phyloP scores from a whole-genome alignment of 1,284 basidiomycete species.

The Sanguinoderma infundibulare region DNA sequence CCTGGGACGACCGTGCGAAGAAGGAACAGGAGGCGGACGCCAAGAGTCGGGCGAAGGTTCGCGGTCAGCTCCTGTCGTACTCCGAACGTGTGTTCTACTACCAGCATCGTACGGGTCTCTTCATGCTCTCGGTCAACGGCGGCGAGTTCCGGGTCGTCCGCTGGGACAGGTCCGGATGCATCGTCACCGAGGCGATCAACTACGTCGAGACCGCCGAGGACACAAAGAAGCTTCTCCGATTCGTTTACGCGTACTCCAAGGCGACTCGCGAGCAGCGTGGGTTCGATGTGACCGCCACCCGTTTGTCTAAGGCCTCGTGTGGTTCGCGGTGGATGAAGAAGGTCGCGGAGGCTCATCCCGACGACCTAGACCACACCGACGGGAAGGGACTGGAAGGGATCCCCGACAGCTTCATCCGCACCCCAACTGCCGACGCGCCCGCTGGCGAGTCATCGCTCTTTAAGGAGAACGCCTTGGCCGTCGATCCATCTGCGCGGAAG shows the following conservation, averaged over 20 bases:
- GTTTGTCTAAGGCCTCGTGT: neutral
- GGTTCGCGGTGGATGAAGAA: conserved; percentile 10
- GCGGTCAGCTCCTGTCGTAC: conserved; percentile 5
- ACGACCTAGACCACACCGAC: conserved; percentile 4
- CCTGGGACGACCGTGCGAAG: neutral
- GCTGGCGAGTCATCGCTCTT: neutral
- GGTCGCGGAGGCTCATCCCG: neutral
- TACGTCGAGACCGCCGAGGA: neutral
- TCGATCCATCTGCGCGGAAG: neutral
- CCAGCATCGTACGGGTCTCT: conserved; percentile 1
- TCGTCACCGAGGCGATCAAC: neutral
- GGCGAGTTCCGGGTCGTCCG: neutral
- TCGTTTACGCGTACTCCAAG: neutral
- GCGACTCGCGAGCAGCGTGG: neutral
- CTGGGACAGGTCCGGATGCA: conserved; percentile 1
- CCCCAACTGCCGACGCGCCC: neutral
- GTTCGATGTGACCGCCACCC: conserved; percentile 6
- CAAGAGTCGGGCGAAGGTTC: neutral
- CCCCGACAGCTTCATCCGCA: neutral
- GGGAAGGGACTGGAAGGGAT: neutral
- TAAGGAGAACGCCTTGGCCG: neutral
- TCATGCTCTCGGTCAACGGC: neutral
- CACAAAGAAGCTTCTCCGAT: conserved; percentile 1
- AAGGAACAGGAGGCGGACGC: neutral
- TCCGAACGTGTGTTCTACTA: neutral